Evolutionary conservation across 352 stramenopile species (phyloP).

Genomic region (Pythium phragmiticola): DNA sequence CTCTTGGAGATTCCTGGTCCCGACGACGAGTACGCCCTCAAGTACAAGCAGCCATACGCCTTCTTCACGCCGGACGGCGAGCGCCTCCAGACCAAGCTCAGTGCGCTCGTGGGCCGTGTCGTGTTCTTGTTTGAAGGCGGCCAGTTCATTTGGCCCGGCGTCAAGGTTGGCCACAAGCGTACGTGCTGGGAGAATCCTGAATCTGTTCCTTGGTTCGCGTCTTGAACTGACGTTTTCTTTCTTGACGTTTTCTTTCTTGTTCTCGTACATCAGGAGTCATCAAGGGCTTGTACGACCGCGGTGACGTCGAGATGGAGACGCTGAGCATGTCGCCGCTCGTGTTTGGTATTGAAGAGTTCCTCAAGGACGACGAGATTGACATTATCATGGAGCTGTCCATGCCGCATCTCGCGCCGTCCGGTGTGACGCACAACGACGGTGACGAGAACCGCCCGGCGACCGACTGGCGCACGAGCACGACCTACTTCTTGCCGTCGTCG

Average conservation of each 20-base stretch:
- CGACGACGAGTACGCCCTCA: slow-evolving; percentile 27
- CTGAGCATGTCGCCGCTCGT: slow-evolving; percentile 61
- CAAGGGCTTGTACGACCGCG: slow-evolving; percentile 40
- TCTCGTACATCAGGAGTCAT: slow-evolving; percentile 28
- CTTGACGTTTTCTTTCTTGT: neutral
- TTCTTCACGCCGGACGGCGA: slow-evolving; percentile 56
- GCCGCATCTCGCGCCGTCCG: slow-evolving; percentile 52
- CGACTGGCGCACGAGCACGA: slow-evolving; percentile 76
- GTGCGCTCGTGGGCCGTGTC: slow-evolving; percentile 35
- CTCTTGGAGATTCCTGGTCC: slow-evolving; percentile 36
- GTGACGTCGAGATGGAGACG: slow-evolving; percentile 55
- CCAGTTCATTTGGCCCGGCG: slow-evolving; percentile 69
- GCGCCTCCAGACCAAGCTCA: slow-evolving; percentile 36
- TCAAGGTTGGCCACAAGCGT: slow-evolving; percentile 65
- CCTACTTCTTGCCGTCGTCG: slow-evolving; percentile 61
- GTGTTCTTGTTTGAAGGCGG: slow-evolving; percentile 76
- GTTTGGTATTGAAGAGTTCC: slow-evolving; percentile 68
- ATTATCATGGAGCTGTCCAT: slow-evolving; percentile 66
- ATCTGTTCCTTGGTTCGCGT: neutral
- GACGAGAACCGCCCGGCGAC: slow-evolving; percentile 59
- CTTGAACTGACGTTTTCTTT: neutral
- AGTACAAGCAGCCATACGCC: slow-evolving; percentile 64
- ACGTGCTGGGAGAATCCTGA: slow-evolving; percentile 12
- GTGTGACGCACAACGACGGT: slow-evolving; percentile 58
- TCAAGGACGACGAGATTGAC: slow-evolving; percentile 72